Evolutionary conservation across 2,329 filamentous ascomycete species (phyloP), one percentile per base, ranked within the genome.

Genomic region (Diaporthe batatas): DNA sequence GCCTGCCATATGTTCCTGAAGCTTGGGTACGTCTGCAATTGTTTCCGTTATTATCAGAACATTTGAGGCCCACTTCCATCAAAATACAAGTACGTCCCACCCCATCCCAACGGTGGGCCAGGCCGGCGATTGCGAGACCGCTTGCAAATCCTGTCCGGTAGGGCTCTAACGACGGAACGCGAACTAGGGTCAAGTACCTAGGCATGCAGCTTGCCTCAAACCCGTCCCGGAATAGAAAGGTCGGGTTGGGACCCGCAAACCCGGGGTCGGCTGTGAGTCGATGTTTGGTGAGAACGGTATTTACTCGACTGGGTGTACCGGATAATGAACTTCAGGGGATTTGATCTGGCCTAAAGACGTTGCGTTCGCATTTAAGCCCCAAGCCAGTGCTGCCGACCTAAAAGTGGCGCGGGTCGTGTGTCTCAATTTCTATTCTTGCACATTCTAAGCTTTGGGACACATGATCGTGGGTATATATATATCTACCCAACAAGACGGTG

Each of bases 91-190:
- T 25, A 21, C 54, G 42, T 29, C 68, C 68, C 54, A 54, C 68
- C 68, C 42, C 68, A 39, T 70, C 14, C 68, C 68, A 54, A 59
- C 39, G 54, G 54, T 69, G 54, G 68, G 68, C 54, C 68, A 42
- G 54, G 42, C 23, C 10, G 42, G 59, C 14, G 25, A 51, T 68
- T 34, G 29, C 7, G 21, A 39, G 32, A 44, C 23, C 36, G 21
- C 36, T 12, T 11, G 10, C 6, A 39, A 49, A 49, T 42, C 59
- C 42, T 64, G 42, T 64, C 42, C 59, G 25, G 59, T 18, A 49
- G 25, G 25, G 42, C 59, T 32, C 29, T 23, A 39, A 51, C 21
- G 54, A 59, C 68, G 68, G 68, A 51, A 70, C 68, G 68, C n/a
- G n/a, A n/a, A n/a, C n/a, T 70, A 42, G 68, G 68, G 68, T 51